Percentiles rank a stretch among this genome's conserved stretches.
phyloP scores from a whole-genome alignment of 2,329 filamentous ascomycete genomes.

The Arthrobotrys entomopaga region DNA sequence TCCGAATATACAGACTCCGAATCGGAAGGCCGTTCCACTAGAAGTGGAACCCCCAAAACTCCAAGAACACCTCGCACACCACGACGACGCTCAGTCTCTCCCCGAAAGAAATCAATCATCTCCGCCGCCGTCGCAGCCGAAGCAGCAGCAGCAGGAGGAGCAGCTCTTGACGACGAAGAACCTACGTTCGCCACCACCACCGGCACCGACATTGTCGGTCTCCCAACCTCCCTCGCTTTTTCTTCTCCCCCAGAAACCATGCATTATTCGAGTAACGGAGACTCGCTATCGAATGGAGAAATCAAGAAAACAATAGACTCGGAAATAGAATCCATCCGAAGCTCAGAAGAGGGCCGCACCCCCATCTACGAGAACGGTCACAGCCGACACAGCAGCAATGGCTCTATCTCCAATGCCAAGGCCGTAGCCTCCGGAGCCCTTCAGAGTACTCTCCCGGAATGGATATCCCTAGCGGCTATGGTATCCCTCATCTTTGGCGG shows the following conservation, averaged over 20 bases:
- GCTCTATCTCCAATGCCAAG: slow-evolving; percentile 30
- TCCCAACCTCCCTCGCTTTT: not conserved
- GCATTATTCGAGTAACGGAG: slow-evolving; percentile 31
- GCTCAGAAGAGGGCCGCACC: slow-evolving; percentile 53
- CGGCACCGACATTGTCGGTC: slow-evolving; percentile 27
- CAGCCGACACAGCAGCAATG: slow-evolving; percentile 42
- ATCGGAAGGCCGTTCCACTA: slow-evolving; percentile 19
- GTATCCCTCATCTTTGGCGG: slow-evolving; percentile 91
- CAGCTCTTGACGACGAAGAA: slow-evolving; percentile 12
- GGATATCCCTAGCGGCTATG: slow-evolving; percentile 74
- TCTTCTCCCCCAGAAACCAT: slow-evolving; percentile 11
- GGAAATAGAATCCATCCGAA: slow-evolving; percentile 38
- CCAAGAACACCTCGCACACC: slow-evolving; percentile 29
- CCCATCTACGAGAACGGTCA: slow-evolving; percentile 24
- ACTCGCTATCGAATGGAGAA: slow-evolving; percentile 34
- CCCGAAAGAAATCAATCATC: slow-evolving; percentile 33
- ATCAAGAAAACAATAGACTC: slow-evolving; percentile 35
- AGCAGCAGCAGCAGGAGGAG: slow-evolving; percentile 11
- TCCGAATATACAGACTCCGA: slow-evolving; percentile 50
- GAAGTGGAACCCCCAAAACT: slow-evolving; percentile 26
- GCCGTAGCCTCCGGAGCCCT: slow-evolving; percentile 31
- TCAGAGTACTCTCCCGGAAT: slow-evolving; percentile 66
- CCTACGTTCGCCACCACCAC: slow-evolving; percentile 25
- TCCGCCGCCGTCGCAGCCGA: not conserved
- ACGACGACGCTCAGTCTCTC: slow-evolving; percentile 36